A percentile compares a stretch with the other conserved stretches of the same genome.
These are phyloP conservation scores for Aspergillus oerlinghausenensis DNA, from an alignment of 2,329 filamentous ascomycete genomes.

Conservation along the genomic window DNA sequence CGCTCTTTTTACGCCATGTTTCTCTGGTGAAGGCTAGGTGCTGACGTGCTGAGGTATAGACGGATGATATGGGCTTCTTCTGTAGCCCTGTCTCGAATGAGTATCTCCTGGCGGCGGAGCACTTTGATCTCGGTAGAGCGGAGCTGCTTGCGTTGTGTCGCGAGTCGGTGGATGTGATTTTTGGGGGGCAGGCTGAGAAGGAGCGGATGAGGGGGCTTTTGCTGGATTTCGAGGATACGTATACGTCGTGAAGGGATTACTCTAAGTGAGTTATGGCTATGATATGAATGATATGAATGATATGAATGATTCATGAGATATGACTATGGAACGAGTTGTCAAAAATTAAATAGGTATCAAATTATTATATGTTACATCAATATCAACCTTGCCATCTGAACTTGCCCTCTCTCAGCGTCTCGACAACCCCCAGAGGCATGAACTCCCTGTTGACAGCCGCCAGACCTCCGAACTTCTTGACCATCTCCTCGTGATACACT, in stretches of 20 bases:
- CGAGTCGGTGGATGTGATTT: slow-evolving; percentile 61
- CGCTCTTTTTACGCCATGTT: slow-evolving; percentile 2
- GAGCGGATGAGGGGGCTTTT: slow-evolving; percentile 21
- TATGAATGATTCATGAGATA: neutral
- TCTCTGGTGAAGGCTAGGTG: slow-evolving; percentile 1
- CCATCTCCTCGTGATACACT: slow-evolving; percentile 38
- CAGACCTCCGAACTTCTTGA: slow-evolving; percentile 37
- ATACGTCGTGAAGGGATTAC: slow-evolving; percentile 2
- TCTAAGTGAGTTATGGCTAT: too few species aligned
- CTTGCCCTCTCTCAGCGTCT: slow-evolving; percentile 38
- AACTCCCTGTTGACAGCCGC: slow-evolving; percentile 38
- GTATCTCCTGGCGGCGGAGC: slow-evolving; percentile 65
- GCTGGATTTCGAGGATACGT: slow-evolving; percentile 15
- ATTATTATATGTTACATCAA: neutral
- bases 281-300: neutral
- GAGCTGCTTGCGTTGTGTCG: slow-evolving; percentile 55
- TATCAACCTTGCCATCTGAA: slow-evolving; percentile 39
- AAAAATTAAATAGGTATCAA: neutral
- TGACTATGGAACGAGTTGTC: neutral
- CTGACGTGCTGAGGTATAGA: slow-evolving; percentile 48
- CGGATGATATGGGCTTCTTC: slow-evolving; percentile 80
- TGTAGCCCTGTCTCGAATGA: slow-evolving; percentile 72
- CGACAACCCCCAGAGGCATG: slow-evolving; percentile 41
- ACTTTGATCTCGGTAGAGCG: slow-evolving; percentile 56
- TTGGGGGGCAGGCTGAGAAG: slow-evolving; percentile 59